Evolutionary conservation across 148 eudicot species (phyloP).

Genomic region (Bassia scoparia): DNA sequence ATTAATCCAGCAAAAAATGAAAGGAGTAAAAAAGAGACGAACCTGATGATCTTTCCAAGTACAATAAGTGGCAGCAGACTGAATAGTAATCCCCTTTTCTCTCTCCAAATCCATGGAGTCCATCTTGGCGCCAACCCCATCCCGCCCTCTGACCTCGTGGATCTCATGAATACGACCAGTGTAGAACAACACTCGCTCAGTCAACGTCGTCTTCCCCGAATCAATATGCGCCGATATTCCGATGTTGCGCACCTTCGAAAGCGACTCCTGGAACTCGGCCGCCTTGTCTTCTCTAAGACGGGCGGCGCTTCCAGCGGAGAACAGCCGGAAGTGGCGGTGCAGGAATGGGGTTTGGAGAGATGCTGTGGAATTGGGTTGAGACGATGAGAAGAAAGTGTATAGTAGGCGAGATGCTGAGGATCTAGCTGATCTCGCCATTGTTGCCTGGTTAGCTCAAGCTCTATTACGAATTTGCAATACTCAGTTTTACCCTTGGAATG

Average conservation of each 20-base stretch:
- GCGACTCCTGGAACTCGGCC: slow-evolving; percentile 65
- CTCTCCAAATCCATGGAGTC: slow-evolving; percentile 98
- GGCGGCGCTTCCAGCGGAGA: slow-evolving; percentile 69
- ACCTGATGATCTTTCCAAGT: slow-evolving; percentile 91
- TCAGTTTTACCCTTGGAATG: too few species aligned
- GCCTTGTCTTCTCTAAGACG: slow-evolving; percentile 51
- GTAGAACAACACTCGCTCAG: slow-evolving; percentile 77
- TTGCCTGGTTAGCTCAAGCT: neutral
- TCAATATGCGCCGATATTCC: slow-evolving; percentile 98
- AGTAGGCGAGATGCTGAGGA: slow-evolving; percentile 54
- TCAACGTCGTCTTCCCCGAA: slow-evolving; percentile 92
- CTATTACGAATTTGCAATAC: too few species aligned
- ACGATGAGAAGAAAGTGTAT: slow-evolving; percentile 52
- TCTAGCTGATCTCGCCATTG: slow-evolving; percentile 61
- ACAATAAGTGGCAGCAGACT: slow-evolving; percentile 95
- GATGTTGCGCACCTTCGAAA: slow-evolving; percentile 69
- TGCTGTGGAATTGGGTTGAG: slow-evolving; percentile 17
- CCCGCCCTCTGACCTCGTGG: slow-evolving; percentile 89
- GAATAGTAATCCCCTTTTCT: slow-evolving; percentile 93
- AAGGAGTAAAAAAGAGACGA: neutral
- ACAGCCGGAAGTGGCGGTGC: slow-evolving; percentile 45
- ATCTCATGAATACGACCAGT: slow-evolving; percentile 93
- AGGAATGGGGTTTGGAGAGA: slow-evolving; percentile 36
- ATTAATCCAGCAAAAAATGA: neutral
- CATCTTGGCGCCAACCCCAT: slow-evolving; percentile 95